Evolutionary conservation across 225 moss, liverwort and hornwort species (phyloP).

Genomic region (Bryoerythrophyllum caledonicum): DNA sequence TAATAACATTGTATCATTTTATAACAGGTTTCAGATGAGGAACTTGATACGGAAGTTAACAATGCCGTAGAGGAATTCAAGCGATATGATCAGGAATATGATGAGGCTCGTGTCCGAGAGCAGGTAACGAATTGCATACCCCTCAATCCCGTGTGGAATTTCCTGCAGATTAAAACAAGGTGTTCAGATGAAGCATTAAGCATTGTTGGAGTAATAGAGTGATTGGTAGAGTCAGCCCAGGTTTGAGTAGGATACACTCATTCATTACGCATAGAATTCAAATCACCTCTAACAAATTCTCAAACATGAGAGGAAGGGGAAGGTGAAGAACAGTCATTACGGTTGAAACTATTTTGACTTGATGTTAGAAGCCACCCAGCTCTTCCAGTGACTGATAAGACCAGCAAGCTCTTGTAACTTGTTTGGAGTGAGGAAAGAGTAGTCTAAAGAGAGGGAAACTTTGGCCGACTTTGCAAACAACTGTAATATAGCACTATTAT

Average conservation of each 20-base stretch:
- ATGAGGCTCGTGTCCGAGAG: slow-evolving; percentile 77
- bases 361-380: too few species aligned
- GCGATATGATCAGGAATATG: slow-evolving; percentile 92
- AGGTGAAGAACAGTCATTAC: too few species aligned
- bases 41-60: slow-evolving; percentile 73
- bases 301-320: too few species aligned
- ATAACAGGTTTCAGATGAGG: slow-evolving; percentile 65
- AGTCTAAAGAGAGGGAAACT: too few species aligned
- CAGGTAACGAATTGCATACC: slow-evolving; percentile 53
- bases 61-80: slow-evolving; percentile 84
- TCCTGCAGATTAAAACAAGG: background rate
- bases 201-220: background rate
- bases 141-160: background rate
- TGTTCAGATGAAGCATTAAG: background rate
- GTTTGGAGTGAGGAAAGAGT: background rate
- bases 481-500: background rate
- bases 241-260: too few species aligned
- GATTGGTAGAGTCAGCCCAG: background rate
- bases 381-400: too few species aligned
- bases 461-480: too few species aligned
- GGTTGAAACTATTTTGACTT: too few species aligned
- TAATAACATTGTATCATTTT: background rate
- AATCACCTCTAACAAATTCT: too few species aligned
- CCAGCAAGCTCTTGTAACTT: too few species aligned
- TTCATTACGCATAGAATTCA: too few species aligned